A percentile compares a stretch with the other conserved stretches of the same genome.
phyloP scores from a whole-genome alignment of 352 stramenopile genomes.

The Phytophthora megakarya region DNA sequence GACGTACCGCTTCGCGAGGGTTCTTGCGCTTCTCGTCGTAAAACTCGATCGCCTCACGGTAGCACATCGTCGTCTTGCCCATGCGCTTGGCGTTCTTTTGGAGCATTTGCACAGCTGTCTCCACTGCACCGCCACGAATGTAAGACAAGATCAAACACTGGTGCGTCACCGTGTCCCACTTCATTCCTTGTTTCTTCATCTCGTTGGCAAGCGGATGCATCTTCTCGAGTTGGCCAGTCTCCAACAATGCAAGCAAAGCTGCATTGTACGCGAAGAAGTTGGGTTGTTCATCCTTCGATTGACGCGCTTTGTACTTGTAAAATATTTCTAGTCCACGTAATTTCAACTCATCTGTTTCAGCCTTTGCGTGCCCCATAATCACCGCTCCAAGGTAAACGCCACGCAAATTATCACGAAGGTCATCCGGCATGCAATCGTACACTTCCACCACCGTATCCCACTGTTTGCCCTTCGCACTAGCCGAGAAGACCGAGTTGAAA shows the following conservation, averaged over 20 bases:
- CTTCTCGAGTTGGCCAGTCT: conserved; percentile 59
- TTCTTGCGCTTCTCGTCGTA: conserved; percentile 71
- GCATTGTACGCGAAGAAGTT: conserved; percentile 82
- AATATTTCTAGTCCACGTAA: conserved; percentile 62
- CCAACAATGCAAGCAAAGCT: conserved; percentile 57
- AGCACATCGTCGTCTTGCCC: conserved; percentile 71
- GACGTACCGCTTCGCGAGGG: conserved; percentile 59
- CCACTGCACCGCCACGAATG: conserved; percentile 57
- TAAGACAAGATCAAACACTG: conserved; percentile 69
- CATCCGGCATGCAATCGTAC: conserved; percentile 60
- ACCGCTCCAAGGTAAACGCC: conserved; percentile 68
- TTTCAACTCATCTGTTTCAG: conserved; percentile 38
- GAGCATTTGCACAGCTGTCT: conserved; percentile 72
- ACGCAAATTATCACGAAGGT: conserved; percentile 43
- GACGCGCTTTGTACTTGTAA: conserved; percentile 40
- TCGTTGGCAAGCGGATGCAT: conserved; percentile 58
- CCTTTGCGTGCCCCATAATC: conserved; percentile 79
- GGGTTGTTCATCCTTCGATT: conserved; percentile 40
- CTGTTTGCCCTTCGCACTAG: conserved; percentile 75
- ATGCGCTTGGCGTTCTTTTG: conserved; percentile 74
- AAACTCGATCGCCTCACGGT: conserved; percentile 72
- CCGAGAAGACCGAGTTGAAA: conserved; percentile 82
- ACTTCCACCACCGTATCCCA: conserved; percentile 71
- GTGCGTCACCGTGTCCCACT: conserved; percentile 76
- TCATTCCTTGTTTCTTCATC: conserved; percentile 63